Percentiles rank a stretch among this genome's conserved stretches.
Conservation (phyloP, 305 asterid genomes). For the Fraxinus sp. region DNA sequence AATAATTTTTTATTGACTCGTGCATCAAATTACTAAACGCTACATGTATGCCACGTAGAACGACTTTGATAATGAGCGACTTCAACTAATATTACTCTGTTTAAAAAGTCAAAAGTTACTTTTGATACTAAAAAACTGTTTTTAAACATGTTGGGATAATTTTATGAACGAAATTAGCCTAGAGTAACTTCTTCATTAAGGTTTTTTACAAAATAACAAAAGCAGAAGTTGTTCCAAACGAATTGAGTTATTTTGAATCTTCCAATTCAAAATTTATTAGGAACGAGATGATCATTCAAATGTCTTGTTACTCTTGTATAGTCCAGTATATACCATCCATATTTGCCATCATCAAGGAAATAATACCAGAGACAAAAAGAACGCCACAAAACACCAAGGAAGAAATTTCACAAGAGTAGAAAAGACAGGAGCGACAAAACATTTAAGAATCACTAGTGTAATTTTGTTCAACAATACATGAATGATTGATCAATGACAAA, state of each 20-base stretch:
- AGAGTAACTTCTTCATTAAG: not conserved
- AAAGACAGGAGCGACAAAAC: not conserved
- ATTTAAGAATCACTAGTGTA: not conserved
- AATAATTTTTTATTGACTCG: too few relatives aligned
- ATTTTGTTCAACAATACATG: not conserved
- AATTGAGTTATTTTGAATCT: not conserved
- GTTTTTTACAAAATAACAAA: too few relatives aligned
- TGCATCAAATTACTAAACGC: too few relatives aligned
- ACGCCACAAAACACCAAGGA: not conserved
- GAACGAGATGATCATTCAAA: not conserved
- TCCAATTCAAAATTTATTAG: not conserved
- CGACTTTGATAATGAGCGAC: too few relatives aligned
- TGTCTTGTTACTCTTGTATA: not conserved
- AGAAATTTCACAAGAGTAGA: not conserved
- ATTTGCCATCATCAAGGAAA: not conserved
- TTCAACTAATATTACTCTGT: too few relatives aligned
- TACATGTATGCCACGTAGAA: too few relatives aligned
- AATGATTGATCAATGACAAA: not conserved
- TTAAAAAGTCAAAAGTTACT: not conserved
- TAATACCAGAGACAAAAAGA: not conserved
- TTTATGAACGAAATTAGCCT: not conserved
- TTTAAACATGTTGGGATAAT: not conserved
- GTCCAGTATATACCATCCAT: not conserved
- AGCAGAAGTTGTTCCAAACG: not conserved
- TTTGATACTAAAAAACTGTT: too few relatives aligned